Evolutionary conservation across 106 monocot genomes (phyloP).

Genomic region (Iris macrosiphon): DNA sequence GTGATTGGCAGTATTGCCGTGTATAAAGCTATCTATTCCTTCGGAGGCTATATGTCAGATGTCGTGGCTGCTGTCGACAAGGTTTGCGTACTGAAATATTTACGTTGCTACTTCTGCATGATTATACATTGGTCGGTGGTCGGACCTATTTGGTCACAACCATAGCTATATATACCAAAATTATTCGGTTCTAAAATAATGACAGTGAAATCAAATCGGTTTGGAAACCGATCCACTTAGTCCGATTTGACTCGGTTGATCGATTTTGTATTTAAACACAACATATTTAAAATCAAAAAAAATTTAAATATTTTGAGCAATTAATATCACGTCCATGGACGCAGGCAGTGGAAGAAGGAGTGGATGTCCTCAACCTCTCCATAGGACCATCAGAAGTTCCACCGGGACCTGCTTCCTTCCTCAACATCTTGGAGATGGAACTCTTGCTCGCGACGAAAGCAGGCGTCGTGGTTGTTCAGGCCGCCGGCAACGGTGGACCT

Average conservation of each 20-base stretch:
- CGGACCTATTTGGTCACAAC: too few relatives aligned
- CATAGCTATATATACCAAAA: too few relatives aligned
- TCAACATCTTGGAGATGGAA: constrained; percentile 59
- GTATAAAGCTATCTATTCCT: constrained; percentile 69
- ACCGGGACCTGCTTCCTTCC: constrained; percentile 52
- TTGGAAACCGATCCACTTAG: too few relatives aligned
- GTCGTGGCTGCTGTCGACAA: constrained; percentile 81
- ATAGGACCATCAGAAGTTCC: constrained; percentile 47
- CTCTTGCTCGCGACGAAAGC: constrained; percentile 69
- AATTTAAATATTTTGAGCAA: too few relatives aligned
- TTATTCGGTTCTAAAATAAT: too few relatives aligned
- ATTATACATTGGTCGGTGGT: too few relatives aligned
- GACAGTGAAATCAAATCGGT: too few relatives aligned
- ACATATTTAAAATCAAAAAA: too few relatives aligned
- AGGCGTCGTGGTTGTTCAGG: constrained; percentile 66
- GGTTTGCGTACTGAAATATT: constrained; percentile 33
- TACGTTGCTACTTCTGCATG: too few relatives aligned
- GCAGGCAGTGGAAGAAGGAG: constrained; percentile 89
- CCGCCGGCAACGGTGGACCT: constrained; percentile 71
- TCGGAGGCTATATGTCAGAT: constrained; percentile 84
- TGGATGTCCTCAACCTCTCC: constrained; percentile 66
- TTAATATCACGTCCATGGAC: not conserved
- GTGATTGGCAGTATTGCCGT: constrained; percentile 40
- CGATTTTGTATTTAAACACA: too few relatives aligned
- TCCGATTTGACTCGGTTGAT: too few relatives aligned